Base-by-base conservation (phyloP, 2,329 filamentous ascomycete genomes). In the Botrytis squamosa region DNA sequence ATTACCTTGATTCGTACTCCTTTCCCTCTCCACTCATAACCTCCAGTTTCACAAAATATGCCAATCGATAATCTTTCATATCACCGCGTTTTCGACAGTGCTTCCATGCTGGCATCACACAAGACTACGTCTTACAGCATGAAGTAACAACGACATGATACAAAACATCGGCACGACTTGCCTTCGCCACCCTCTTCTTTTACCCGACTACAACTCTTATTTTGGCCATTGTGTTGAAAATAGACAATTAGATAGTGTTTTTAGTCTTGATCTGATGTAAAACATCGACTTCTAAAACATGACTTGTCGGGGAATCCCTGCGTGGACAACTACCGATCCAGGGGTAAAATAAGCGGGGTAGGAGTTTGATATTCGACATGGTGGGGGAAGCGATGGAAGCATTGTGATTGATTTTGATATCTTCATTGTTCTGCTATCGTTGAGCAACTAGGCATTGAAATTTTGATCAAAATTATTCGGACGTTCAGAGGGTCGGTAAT, bases 111-210 rank as follows among this genome's bases (percentile, higher is more conserved):
- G 5, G 22, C 20, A 40, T 25, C 33, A 25, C 0, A 62, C 59
- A 14, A 62, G 22, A 38, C 9, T 46, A n/a, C 9, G 10, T 52
- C 22, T 52, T n/a, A 25, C 46, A 42, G 38, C 63, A 65, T 42
- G 42, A 42, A 42, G 16, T 65, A 44, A 33, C n/a, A 65, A 40
- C 22, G 36, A 22, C 22, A 33, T 52, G 49, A 59, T 25, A 69
- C 49, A 59, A 55, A 40, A 69, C 52, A 59, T 69, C 66, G 52
- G 36, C 66, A 57, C 52, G 14, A 59, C 66, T 69, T 69, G 4
- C 66, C 38, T n/a, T 7, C 46, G 1, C 10, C 25, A n/a, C 14
- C 1, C 40, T 12, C 10, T 44, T 46, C n/a, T 46, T 65, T 40
- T 20, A 40, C 10, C 22, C 22, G 33, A 40, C 6, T 7, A 25